Evolutionary conservation across 495 filamentous ascomycete genomes (phyloP).

Genomic region (Tuber indicum): DNA sequence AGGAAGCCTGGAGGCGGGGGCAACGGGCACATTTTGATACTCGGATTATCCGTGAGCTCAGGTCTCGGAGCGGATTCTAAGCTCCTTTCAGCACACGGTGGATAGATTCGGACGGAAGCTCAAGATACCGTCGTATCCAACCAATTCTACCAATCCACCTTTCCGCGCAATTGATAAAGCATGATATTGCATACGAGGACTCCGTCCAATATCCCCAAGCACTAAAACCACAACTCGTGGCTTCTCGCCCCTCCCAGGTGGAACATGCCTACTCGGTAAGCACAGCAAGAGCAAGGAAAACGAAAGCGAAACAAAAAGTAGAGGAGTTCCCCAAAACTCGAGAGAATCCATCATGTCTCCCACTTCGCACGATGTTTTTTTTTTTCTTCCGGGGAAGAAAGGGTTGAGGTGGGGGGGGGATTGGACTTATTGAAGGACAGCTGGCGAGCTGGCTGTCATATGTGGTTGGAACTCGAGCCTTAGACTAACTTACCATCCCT

Average conservation of each 20-base stretch:
- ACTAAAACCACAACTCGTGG: conserved; percentile 59
- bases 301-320: conserved; percentile 33
- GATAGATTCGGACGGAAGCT: background rate
- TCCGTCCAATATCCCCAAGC: conserved; percentile 92
- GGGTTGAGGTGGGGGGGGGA: background rate
- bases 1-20: conserved; percentile 56
- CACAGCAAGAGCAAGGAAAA: conserved; percentile 37
- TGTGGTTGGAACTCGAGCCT: background rate
- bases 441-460: background rate
- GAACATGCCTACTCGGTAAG: conserved; percentile 30
- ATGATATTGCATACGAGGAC: conserved; percentile 98
- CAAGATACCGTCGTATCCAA: conserved; percentile 74
- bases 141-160: conserved; percentile 70
- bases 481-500: background rate
- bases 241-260: conserved; percentile 19
- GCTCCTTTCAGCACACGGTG: conserved; percentile 12
- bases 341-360: conserved; percentile 6
- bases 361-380: background rate
- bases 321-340: conserved; percentile 33
- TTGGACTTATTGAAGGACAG: background rate
- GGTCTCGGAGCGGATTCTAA: conserved; percentile 56
- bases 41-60: conserved; percentile 57
- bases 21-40: conserved; percentile 63
- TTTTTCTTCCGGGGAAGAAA: background rate
- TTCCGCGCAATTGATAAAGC: conserved; percentile 83